These are phyloP conservation scores for Amylostereum areolatum DNA, from an alignment of 1,284 basidiomycete genomes.

Conservation along the genomic window DNA sequence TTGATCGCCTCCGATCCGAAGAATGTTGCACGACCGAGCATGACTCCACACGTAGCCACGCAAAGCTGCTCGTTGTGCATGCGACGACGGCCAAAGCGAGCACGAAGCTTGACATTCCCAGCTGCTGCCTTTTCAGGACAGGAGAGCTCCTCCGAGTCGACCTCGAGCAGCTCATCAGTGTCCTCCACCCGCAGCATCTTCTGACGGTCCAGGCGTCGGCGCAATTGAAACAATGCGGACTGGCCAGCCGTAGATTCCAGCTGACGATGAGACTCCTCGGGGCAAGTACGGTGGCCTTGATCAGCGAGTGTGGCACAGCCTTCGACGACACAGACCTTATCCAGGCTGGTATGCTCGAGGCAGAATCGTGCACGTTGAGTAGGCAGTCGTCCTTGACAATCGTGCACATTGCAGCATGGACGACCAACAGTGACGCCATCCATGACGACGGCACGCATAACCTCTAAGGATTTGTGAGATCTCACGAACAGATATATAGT, in stretches of 20 bases:
- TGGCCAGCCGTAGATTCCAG: too few species aligned
- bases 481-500: too few species aligned
- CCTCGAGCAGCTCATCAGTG: too few species aligned
- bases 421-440: not conserved
- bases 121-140: constrained; percentile 16
- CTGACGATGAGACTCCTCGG: too few species aligned
- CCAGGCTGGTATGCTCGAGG: not conserved
- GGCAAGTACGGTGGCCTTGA: too few species aligned
- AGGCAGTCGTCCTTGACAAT: not conserved
- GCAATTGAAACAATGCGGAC: constrained; percentile 14
- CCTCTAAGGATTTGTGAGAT: not conserved
- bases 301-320: too few species aligned
- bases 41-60: constrained; percentile 23
- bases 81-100: constrained; percentile 17
- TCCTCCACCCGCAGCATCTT: too few species aligned
- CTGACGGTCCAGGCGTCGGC: constrained; percentile 3
- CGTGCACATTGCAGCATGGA: not conserved
- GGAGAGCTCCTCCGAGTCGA: not conserved
- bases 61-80: constrained; percentile 27
- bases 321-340: not conserved
- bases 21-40: constrained; percentile 9
- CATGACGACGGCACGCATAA: not conserved
- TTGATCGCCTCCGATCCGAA: constrained; percentile 1
- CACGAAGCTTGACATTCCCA: constrained; percentile 15
- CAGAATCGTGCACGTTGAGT: not conserved